Conservation (phyloP, 768 basidiomycete genomes). For the Leucosporidium creatinivorum region DNA sequence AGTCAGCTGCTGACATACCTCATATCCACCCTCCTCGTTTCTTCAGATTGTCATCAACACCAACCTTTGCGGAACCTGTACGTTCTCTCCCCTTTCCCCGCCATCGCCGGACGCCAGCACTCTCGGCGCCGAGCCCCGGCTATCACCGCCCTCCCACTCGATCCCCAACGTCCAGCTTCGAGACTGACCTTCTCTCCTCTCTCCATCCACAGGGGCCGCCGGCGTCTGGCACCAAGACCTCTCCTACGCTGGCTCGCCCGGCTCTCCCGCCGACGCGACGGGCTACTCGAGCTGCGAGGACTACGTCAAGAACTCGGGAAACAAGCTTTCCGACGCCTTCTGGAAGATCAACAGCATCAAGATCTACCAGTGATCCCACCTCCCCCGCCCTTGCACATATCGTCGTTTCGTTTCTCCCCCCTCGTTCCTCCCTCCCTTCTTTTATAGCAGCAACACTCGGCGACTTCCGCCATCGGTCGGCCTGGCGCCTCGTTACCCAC, state of each 20-base stretch:
- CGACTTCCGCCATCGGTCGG: no score
- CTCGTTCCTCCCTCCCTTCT: no score
- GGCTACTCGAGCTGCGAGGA: background rate
- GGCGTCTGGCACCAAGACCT: slow-evolving; percentile 1
- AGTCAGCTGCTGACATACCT: no score
- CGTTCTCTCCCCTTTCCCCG: no score
- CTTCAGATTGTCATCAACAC: slow-evolving; percentile 9
- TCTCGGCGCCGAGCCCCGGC: no score
- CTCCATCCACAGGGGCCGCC: background rate
- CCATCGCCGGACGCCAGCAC: no score
- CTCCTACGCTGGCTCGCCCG: background rate
- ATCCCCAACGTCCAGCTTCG: no score
- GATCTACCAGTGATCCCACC: background rate
- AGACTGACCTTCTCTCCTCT: background rate
- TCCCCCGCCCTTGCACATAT: no score
- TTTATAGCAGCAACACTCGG: no score
- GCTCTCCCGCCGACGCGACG: background rate
- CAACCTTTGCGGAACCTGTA: background rate
- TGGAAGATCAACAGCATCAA: background rate
- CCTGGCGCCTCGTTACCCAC: no score
- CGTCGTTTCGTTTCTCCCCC: no score
- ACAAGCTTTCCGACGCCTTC: background rate
- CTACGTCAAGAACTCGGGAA: background rate
- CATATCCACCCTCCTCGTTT: background rate
- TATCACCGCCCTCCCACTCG: no score